phyloP scores from a whole-genome alignment of 352 stramenopile genomes.

The Globisporangium iwayamae region DNA sequence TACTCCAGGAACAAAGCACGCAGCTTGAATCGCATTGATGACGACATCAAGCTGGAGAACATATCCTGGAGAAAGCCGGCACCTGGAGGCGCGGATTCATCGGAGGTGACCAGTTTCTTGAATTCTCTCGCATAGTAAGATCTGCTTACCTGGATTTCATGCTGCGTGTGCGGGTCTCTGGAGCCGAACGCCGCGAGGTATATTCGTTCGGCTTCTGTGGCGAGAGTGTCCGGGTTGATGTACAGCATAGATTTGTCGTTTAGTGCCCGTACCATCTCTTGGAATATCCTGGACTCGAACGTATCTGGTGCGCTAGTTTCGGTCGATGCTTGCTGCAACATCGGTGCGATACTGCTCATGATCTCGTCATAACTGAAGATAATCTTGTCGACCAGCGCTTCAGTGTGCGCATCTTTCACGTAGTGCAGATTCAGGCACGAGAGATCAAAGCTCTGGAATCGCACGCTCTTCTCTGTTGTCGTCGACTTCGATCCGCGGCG shows the following conservation, averaged over 20 bases:
- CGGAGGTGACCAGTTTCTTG: slow-evolving; percentile 23
- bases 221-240: slow-evolving; percentile 9
- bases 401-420: slow-evolving; percentile 37
- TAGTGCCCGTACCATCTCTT: slow-evolving; percentile 14
- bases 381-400: slow-evolving; percentile 40
- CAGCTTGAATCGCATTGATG: slow-evolving; percentile 53
- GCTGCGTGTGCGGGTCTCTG: slow-evolving; percentile 30
- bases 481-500: slow-evolving; percentile 11
- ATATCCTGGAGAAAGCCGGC: slow-evolving; percentile 41
- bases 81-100: slow-evolving; percentile 4
- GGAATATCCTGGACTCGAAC: slow-evolving; percentile 15
- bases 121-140: slow-evolving; percentile 52
- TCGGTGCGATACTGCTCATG: slow-evolving; percentile 30
- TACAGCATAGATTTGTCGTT: slow-evolving; percentile 16
- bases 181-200: slow-evolving; percentile 27
- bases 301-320: background rate
- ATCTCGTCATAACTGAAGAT: slow-evolving; percentile 37
- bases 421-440: slow-evolving; percentile 64
- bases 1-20: slow-evolving; percentile 64
- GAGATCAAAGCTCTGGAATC: slow-evolving; percentile 63
- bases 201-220: slow-evolving; percentile 15
- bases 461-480: slow-evolving; percentile 35
- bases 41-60: slow-evolving; percentile 54
- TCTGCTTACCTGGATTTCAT: slow-evolving; percentile 37
- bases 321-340: slow-evolving; percentile 5